Evolutionary conservation across 768 basidiomycete genomes (phyloP).

Genomic region (Steccherinum ochraceum): DNA sequence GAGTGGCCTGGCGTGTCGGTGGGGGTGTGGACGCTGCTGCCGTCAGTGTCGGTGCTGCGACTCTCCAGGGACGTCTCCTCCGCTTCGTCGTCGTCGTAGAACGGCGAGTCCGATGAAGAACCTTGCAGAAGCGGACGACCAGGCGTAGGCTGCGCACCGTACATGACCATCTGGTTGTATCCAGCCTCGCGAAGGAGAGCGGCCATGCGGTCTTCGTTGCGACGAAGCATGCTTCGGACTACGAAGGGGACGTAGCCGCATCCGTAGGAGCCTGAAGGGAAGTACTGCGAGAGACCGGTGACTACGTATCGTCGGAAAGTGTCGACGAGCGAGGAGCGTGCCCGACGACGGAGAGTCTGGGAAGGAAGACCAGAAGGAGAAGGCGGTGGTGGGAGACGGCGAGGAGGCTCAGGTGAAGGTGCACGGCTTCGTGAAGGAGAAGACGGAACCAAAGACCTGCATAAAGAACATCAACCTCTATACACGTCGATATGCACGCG

Average conservation of each 20-base stretch:
- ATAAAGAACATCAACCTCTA: no score
- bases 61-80: conserved; percentile 6
- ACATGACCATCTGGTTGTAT: not conserved
- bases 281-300: conserved; percentile 37
- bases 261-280: conserved; percentile 15
- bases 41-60: conserved; percentile 19
- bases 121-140: conserved; percentile 3
- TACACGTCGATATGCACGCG: no score
- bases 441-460: not conserved
- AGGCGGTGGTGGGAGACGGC: conserved; percentile 7
- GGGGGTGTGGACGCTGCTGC: conserved; percentile 22
- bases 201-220: conserved; percentile 8
- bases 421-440: not conserved
- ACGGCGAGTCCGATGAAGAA: conserved; percentile 4
- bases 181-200: conserved; percentile 4
- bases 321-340: conserved; percentile 64
- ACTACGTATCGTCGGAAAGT: conserved; percentile 53
- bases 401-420: not conserved
- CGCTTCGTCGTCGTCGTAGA: conserved; percentile 10
- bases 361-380: conserved; percentile 8
- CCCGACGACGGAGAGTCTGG: conserved; percentile 39
- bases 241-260: conserved; percentile 14
- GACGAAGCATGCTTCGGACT: conserved; percentile 6
- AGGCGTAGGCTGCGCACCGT: not conserved
- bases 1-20: conserved; percentile 1